These are phyloP conservation scores for Aspergillus arachidicola DNA, from an alignment of 2,329 filamentous ascomycete genomes.

Conservation along the genomic window DNA sequence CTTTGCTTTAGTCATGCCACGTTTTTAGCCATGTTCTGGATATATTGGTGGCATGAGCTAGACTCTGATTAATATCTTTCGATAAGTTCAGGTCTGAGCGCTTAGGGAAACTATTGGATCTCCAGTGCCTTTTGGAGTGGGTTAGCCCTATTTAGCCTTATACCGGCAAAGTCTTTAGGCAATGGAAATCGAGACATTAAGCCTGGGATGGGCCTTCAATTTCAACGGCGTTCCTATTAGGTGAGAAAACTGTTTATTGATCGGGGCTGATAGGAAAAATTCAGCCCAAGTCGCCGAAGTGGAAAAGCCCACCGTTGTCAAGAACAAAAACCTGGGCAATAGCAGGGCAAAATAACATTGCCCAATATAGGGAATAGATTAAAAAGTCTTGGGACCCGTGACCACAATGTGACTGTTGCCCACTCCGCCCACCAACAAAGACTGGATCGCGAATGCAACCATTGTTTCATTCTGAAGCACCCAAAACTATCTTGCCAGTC, in stretches of 20 bases:
- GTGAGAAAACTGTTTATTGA: background rate
- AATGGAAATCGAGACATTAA: background rate
- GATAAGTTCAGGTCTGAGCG: background rate
- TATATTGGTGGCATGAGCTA: conserved; percentile 7
- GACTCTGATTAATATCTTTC: background rate
- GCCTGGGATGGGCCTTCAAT: background rate
- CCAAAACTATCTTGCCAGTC: background rate
- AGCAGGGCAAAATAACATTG: background rate
- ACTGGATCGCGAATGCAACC: background rate
- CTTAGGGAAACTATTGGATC: conserved; percentile 1
- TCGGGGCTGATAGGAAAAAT: background rate
- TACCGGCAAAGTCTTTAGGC: background rate
- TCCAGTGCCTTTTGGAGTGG: background rate
- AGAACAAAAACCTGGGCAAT: background rate
- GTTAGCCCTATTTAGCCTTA: background rate
- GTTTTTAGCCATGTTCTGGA: conserved; percentile 8
- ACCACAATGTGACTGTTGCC: conserved; percentile 13
- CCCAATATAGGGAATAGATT: background rate
- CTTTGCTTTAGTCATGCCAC: conserved; percentile 14
- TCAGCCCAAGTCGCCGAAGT: background rate
- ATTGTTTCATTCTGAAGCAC: conserved; percentile 9
- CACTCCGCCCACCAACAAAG: background rate
- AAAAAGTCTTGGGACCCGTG: conserved; percentile 7
- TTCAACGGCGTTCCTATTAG: background rate
- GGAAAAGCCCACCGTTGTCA: conserved; percentile 2